Evolutionary conservation across 2,329 filamentous ascomycete species (phyloP).

Genomic region (Talaromyces sp.): DNA sequence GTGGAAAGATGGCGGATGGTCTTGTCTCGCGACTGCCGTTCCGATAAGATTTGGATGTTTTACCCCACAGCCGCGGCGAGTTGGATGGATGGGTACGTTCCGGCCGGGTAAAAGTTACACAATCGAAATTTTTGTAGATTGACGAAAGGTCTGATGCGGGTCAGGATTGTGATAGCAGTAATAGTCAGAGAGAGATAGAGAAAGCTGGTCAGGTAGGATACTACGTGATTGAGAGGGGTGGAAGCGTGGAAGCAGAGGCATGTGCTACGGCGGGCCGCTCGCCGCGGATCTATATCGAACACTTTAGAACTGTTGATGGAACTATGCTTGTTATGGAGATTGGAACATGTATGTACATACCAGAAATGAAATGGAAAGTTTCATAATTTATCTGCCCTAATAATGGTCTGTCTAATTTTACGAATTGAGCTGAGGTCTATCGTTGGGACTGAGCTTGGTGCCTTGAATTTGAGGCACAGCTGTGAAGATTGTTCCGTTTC

Average conservation of each 20-base stretch:
- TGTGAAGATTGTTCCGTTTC: not conserved
- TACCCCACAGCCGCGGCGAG: slow-evolving; percentile 8
- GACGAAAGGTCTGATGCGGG: not conserved
- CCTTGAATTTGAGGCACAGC: not conserved
- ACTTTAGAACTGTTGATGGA: not conserved
- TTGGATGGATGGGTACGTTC: not conserved
- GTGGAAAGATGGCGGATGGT: not conserved
- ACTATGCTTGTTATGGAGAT: not conserved
- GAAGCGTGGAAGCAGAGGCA: not conserved
- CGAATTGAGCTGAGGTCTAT: not conserved
- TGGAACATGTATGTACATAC: too few relatives aligned
- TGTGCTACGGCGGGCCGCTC: not conserved
- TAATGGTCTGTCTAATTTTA: too few relatives aligned
- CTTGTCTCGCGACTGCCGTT: not conserved
- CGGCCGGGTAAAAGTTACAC: not conserved
- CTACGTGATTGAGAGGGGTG: not conserved
- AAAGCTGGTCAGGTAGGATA: not conserved
- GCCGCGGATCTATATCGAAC: slow-evolving; percentile 3
- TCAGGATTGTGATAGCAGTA: not conserved
- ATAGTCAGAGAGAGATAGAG: not conserved
- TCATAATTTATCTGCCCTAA: not conserved
- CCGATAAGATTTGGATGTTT: slow-evolving; percentile 6
- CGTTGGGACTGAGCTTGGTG: not conserved
- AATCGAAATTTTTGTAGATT: not conserved
- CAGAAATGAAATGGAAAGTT: too few relatives aligned